phyloP scores from a whole-genome alignment of 805 yeast genomes.

The Starmera amethionina region DNA sequence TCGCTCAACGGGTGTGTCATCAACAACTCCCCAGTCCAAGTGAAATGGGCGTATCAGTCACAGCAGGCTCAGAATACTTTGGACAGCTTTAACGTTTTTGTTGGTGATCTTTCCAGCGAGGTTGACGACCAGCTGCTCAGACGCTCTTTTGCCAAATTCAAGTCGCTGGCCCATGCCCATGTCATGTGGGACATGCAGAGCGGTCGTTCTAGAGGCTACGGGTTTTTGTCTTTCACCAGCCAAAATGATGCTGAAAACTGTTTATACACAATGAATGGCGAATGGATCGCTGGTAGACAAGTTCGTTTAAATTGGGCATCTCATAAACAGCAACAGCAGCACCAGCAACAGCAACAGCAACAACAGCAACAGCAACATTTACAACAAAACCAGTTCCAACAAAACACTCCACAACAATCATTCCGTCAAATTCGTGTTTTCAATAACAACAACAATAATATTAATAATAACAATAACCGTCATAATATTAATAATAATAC shows the following conservation, averaged over 20 bases:
- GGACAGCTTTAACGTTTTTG: slow-evolving; percentile 64
- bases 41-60: slow-evolving; percentile 82
- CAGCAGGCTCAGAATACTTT: slow-evolving; percentile 47
- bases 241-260: slow-evolving; percentile 68
- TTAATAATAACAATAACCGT: slow-evolving; percentile 10
- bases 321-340: slow-evolving; percentile 41
- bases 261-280: slow-evolving; percentile 65
- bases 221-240: slow-evolving; percentile 69
- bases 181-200: slow-evolving; percentile 98
- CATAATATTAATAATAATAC: slow-evolving; percentile 1
- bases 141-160: slow-evolving; percentile 44
- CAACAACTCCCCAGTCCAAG: slow-evolving; percentile 45
- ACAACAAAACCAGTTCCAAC: background rate
- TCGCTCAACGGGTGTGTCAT: slow-evolving; percentile 49
- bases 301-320: slow-evolving; percentile 87
- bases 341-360: slow-evolving; percentile 9
- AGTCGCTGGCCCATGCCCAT: slow-evolving; percentile 68
- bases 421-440: slow-evolving; percentile 2
- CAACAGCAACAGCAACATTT: slow-evolving; percentile 3
- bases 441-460: slow-evolving; percentile 6
- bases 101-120: slow-evolving; percentile 79
- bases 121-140: slow-evolving; percentile 68
- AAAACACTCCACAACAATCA: slow-evolving; percentile 4
- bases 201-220: slow-evolving; percentile 86
- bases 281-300: slow-evolving; percentile 59